Base-by-base conservation (phyloP, 257 asterid genomes). In the Nicotiana knightiana region DNA sequence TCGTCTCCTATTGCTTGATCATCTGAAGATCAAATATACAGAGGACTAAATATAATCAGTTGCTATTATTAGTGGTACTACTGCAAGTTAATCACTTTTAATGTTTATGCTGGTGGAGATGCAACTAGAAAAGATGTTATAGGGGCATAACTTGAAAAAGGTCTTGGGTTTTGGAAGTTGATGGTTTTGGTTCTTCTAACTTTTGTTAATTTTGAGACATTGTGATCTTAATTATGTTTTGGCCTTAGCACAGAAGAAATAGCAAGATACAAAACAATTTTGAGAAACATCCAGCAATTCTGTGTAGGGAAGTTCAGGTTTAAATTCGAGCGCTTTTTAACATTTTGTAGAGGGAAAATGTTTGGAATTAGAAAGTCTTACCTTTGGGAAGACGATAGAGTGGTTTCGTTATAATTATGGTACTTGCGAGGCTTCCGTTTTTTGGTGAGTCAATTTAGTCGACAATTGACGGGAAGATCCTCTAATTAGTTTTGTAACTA, bases 131-230 rank as follows among this genome's bases (percentile, higher is more conserved):
- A 73, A 48, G 61, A 48, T 73, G 78, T 63, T 12, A 21, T 73
- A 51, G 63, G 79, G 79, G 43, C 15, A 71, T 71, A 48, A 73
- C 79, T 73, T 51, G 15, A 61, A 26, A 48, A 48, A 73, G 21
- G 43, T 48, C 7, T 73, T 71, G 6, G 37, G 78, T 71, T 70
- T 68, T 43, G 77, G 77, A 70, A 21, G n/a, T 68, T 68, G 77
- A 28, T 68, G 59, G 59, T 18, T 71, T 53, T 26, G 63, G 43
- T 13, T 73, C 79, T 51, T 73, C 26, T 73, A 73, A 26, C 16
- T 73, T 73, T 73, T 73, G 46, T 73, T 17, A 6, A 51, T 48
- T 73, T 51, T 73, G 16, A 73, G 79, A 73, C 63, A 51, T 24
- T 1, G 8, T 48, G 79, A 73, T 73, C 63, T 26, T 73, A 28